phyloP scores from a whole-genome alignment of 495 filamentous ascomycete species.

The Aspergillus egyptiacus region DNA sequence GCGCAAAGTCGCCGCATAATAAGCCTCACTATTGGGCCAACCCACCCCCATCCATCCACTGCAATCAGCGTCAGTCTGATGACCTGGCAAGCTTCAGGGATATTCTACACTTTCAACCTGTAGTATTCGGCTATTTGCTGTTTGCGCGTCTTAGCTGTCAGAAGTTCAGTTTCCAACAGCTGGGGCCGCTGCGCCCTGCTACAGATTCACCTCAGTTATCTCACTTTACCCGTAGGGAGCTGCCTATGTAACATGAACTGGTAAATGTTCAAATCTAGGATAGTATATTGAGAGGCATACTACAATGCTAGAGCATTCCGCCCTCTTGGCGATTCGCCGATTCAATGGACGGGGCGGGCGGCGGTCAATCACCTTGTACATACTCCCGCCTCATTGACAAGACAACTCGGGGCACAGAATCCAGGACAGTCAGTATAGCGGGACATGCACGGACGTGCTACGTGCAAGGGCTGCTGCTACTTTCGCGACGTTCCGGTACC shows the following conservation, averaged over 20 bases:
- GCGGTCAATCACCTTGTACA: background rate
- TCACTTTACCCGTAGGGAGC: too few species aligned
- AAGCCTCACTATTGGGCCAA: constrained; percentile 13
- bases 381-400: background rate
- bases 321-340: background rate
- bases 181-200: too few species aligned
- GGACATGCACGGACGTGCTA: background rate
- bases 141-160: too few species aligned
- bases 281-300: background rate
- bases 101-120: too few species aligned
- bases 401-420: background rate
- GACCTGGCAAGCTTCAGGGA: constrained; percentile 1
- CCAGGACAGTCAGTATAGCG: background rate
- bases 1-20: too few species aligned
- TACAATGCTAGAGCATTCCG: background rate
- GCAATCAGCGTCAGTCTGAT: constrained; percentile 6
- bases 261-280: constrained; percentile 1
- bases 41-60: background rate
- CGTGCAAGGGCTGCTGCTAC: too few species aligned
- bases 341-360: too few species aligned
- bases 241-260: background rate
- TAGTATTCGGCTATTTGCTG: too few species aligned
- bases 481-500: too few species aligned
- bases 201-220: too few species aligned
- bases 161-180: too few species aligned